Conservation (phyloP, 164 flowering plant genomes). For the Nelumbo lutea region DNA sequence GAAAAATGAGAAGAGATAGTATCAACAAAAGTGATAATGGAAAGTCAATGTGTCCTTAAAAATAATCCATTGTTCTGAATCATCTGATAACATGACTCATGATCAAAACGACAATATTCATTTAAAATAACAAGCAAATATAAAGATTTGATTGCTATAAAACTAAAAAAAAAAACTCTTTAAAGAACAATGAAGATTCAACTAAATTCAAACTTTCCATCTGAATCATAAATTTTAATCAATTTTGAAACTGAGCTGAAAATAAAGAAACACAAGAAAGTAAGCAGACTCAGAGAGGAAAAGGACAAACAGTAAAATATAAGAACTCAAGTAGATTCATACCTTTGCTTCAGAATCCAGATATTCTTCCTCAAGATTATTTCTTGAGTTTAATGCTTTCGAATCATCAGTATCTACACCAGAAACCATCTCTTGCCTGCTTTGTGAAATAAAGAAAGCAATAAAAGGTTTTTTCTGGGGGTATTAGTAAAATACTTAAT, state of each 20-base stretch:
- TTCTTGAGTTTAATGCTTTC: conserved; percentile 43
- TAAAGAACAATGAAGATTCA: too few species aligned
- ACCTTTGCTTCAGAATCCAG: conserved; percentile 81
- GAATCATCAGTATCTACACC: conserved; percentile 36
- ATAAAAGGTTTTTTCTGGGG: too few species aligned
- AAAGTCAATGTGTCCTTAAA: too few species aligned
- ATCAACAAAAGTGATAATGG: not conserved
- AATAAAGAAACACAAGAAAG: not conserved
- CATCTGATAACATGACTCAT: too few species aligned
- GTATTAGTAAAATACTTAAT: not conserved
- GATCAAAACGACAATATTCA: too few species aligned
- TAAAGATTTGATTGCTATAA: too few species aligned
- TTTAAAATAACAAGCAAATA: too few species aligned
- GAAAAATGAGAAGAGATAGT: conserved; percentile 5
- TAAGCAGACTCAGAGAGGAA: not conserved
- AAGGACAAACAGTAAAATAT: not conserved
- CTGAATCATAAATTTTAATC: too few species aligned
- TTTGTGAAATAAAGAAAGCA: not conserved
- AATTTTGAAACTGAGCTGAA: too few species aligned
- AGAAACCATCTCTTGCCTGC: conserved; percentile 44
- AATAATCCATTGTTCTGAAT: too few species aligned
- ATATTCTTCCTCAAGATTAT: conserved; percentile 79
- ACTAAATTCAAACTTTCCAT: too few species aligned
- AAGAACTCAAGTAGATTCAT: not conserved
- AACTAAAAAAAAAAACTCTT: too few species aligned